These are phyloP conservation scores for Hanseniaspora meyeri DNA, from an alignment of 805 yeast genomes.

Conservation along the genomic window DNA sequence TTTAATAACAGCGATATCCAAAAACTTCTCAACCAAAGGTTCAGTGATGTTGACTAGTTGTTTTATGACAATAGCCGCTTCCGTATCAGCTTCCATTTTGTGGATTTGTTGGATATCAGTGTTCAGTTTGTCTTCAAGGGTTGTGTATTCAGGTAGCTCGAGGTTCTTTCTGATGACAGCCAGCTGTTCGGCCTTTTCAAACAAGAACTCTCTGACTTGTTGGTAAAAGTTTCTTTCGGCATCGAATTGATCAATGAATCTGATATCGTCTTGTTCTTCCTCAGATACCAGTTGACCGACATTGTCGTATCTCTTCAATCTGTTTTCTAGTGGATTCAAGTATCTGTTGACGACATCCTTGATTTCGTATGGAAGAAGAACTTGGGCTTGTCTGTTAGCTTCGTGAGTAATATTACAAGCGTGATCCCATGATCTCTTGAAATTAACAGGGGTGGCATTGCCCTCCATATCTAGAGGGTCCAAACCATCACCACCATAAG, in stretches of 20 bases:
- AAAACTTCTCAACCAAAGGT: slow-evolving; percentile 47
- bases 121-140: neutral
- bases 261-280: slow-evolving; percentile 40
- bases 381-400: slow-evolving; percentile 34
- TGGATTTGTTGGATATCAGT: slow-evolving; percentile 31
- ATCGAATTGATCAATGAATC: slow-evolving; percentile 69
- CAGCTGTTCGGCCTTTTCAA: slow-evolving; percentile 43
- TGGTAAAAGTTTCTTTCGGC: slow-evolving; percentile 77
- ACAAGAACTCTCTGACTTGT: slow-evolving; percentile 56
- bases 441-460: slow-evolving; percentile 91
- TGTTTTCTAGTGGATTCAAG: slow-evolving; percentile 48
- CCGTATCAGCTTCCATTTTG: slow-evolving; percentile 31
- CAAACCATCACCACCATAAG: slow-evolving; percentile 96
- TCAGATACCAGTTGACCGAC: slow-evolving; percentile 42
- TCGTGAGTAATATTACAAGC: slow-evolving; percentile 57
- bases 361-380: slow-evolving; percentile 62
- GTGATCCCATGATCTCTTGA: slow-evolving; percentile 89
- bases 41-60: slow-evolving; percentile 60
- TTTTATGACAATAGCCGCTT: slow-evolving; percentile 37
- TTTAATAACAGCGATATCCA: slow-evolving; percentile 65
- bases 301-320: slow-evolving; percentile 58
- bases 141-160: slow-evolving; percentile 28
- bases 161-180: slow-evolving; percentile 43
- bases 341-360: slow-evolving; percentile 41
- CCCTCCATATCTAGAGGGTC: slow-evolving; percentile 99